A percentile compares a stretch with the other conserved stretches of the same genome.
phyloP scores from a whole-genome alignment of 805 yeast genomes.

The Lipomyces lipofer region DNA sequence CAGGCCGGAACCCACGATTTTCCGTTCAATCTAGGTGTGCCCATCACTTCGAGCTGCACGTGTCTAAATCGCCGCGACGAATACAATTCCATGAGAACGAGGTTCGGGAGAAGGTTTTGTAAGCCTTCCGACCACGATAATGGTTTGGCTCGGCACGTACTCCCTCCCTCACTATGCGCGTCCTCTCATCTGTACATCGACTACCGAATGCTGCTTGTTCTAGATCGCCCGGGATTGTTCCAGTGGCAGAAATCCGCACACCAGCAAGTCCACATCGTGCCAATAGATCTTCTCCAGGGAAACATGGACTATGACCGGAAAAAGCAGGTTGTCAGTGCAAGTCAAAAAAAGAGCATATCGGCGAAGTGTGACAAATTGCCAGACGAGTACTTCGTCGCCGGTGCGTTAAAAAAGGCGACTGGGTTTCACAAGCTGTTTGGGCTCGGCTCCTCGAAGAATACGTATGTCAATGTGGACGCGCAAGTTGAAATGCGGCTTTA shows the following conservation, averaged over 20 bases:
- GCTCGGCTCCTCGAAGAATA: constrained; percentile 9
- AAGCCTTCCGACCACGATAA: neutral
- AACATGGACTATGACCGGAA: too few species aligned
- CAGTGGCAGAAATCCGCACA: constrained; percentile 1
- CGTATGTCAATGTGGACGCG: constrained; percentile 13
- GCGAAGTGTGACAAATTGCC: constrained; percentile 14
- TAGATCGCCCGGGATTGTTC: constrained; percentile 12
- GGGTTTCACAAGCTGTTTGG: constrained; percentile 12
- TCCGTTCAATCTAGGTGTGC: constrained; percentile 4
- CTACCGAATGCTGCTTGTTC: constrained; percentile 10
- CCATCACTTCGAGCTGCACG: constrained; percentile 14
- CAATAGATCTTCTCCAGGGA: constrained; percentile 1
- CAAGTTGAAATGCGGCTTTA: neutral
- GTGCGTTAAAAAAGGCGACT: constrained; percentile 16
- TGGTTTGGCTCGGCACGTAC: neutral
- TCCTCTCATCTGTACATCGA: constrained; percentile 1
- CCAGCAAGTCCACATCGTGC: neutral
- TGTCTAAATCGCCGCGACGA: neutral
- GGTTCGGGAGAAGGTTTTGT: constrained; percentile 1
- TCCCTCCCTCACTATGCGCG: constrained; percentile 15
- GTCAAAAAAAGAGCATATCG: neutral
- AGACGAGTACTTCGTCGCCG: constrained; percentile 21
- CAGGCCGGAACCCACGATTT: constrained; percentile 3
- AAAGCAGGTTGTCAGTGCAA: neutral
- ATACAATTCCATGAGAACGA: neutral